phyloP scores from a whole-genome alignment of 306 rosid species.

The Prinsepia uniflora region DNA sequence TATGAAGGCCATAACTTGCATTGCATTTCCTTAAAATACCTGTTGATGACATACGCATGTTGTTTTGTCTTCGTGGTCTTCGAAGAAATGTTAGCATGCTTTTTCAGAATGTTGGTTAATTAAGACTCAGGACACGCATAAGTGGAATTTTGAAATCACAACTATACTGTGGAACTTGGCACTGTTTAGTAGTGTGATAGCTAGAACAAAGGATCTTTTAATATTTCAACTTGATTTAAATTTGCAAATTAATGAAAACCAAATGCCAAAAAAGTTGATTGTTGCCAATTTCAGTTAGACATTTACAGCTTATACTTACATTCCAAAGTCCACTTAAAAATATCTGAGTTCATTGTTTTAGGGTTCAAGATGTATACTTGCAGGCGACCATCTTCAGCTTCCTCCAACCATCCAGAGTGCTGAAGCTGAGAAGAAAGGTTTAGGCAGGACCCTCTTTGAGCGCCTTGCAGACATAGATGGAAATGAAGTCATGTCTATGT shows the following conservation, averaged over 20 bases:
- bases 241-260: slow-evolving; percentile 1
- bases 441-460: slow-evolving; percentile 93
- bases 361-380: slow-evolving; percentile 98
- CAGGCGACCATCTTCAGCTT: slow-evolving; percentile 99
- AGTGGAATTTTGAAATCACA: slow-evolving; percentile 7
- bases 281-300: slow-evolving; percentile 23
- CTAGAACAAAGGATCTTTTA: background rate
- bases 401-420: slow-evolving; percentile 99
- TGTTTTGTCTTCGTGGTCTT: background rate
- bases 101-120: background rate
- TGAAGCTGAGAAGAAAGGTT: slow-evolving; percentile 98
- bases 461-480: slow-evolving; percentile 82
- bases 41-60: background rate
- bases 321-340: slow-evolving; percentile 21
- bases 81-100: background rate
- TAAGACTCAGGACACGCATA: background rate
- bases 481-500: slow-evolving; percentile 80
- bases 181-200: background rate
- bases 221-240: background rate
- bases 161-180: background rate
- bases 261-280: slow-evolving; percentile 8
- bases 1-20: background rate
- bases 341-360: slow-evolving; percentile 53
- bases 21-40: slow-evolving; percentile 13
- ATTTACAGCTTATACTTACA: background rate